These are phyloP conservation scores for Hsuehochloa calcarea DNA, from an alignment of 176 grass and related monocot genomes.

Conservation along the genomic window DNA sequence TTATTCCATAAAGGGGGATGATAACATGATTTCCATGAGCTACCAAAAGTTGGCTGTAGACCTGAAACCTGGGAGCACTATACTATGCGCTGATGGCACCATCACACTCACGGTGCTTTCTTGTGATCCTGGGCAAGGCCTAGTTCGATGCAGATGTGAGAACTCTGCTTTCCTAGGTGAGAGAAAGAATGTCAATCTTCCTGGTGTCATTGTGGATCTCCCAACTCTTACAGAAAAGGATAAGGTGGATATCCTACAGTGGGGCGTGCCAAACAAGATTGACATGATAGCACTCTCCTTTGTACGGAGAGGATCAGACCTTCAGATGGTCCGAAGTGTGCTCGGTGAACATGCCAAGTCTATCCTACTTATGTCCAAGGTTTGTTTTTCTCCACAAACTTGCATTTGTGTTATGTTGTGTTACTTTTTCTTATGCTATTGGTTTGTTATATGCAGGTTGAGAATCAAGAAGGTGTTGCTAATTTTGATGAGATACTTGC, in stretches of 20 bases:
- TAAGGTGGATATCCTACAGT: slow-evolving; percentile 75
- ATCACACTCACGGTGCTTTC: slow-evolving; percentile 78
- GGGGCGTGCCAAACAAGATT: slow-evolving; percentile 82
- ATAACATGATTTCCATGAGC: slow-evolving; percentile 79
- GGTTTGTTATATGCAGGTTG: slow-evolving; percentile 44
- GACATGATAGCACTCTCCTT: slow-evolving; percentile 89
- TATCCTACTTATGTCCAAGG: slow-evolving; percentile 87
- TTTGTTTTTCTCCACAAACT: slow-evolving; percentile 18
- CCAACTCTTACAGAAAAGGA: slow-evolving; percentile 88
- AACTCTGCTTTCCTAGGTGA: slow-evolving; percentile 75
- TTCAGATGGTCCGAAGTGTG: slow-evolving; percentile 64
- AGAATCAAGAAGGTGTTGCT: slow-evolving; percentile 87
- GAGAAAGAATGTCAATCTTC: slow-evolving; percentile 86
- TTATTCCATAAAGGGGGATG: slow-evolving; percentile 62
- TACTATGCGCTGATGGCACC: slow-evolving; percentile 73
- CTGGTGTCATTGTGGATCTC: slow-evolving; percentile 78
- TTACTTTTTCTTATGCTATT: slow-evolving; percentile 34
- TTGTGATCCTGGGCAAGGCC: slow-evolving; percentile 49
- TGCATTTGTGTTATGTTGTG: background rate
- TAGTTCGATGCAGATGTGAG: slow-evolving; percentile 63
- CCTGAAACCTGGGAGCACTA: slow-evolving; percentile 57
- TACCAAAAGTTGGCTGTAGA: slow-evolving; percentile 68
- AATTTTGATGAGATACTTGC: slow-evolving; percentile 91
- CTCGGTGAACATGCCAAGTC: slow-evolving; percentile 71
- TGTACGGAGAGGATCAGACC: slow-evolving; percentile 80